Evolutionary conservation across 495 filamentous ascomycete genomes (phyloP).

Genomic region (Parathielavia appendiculata): DNA sequence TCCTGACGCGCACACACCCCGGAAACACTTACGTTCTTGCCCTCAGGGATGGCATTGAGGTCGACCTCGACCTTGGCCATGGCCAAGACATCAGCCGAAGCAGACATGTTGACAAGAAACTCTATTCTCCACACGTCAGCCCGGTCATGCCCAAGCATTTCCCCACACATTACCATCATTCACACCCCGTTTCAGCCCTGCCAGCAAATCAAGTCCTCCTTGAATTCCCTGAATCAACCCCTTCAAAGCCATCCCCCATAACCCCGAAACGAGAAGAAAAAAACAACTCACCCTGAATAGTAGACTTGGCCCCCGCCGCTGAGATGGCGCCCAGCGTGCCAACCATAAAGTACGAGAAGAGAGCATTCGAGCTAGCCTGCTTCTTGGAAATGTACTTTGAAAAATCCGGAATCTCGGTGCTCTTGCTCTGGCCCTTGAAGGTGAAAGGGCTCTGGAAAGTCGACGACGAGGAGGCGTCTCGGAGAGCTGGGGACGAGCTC

Average conservation of each 20-base stretch:
- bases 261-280: constrained; percentile 11
- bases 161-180: background rate
- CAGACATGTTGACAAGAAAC: constrained; percentile 99
- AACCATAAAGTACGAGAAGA: constrained; percentile 98
- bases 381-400: constrained; percentile 73
- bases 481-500: constrained; percentile 40
- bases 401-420: constrained; percentile 78
- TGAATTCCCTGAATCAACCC: background rate
- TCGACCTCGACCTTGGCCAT: constrained; percentile 99
- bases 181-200: background rate
- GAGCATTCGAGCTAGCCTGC: constrained; percentile 61
- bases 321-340: constrained; percentile 86
- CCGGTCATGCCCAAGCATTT: background rate
- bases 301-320: constrained; percentile 91
- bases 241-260: background rate
- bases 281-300: constrained; percentile 76
- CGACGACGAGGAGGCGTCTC: constrained; percentile 33
- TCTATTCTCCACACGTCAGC: constrained; percentile 50
- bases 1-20: background rate
- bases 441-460: constrained; percentile 55
- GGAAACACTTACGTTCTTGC: constrained; percentile 82
- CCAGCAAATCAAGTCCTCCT: too few species aligned
- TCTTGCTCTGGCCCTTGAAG: constrained; percentile 57
- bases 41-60: constrained; percentile 85
- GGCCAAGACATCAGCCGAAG: constrained; percentile 95